Percentiles rank a stretch among this genome's conserved stretches.
These are phyloP conservation scores for Ophiostoma quercus DNA, from an alignment of 2,329 filamentous ascomycete species.

Conservation along the genomic window DNA sequence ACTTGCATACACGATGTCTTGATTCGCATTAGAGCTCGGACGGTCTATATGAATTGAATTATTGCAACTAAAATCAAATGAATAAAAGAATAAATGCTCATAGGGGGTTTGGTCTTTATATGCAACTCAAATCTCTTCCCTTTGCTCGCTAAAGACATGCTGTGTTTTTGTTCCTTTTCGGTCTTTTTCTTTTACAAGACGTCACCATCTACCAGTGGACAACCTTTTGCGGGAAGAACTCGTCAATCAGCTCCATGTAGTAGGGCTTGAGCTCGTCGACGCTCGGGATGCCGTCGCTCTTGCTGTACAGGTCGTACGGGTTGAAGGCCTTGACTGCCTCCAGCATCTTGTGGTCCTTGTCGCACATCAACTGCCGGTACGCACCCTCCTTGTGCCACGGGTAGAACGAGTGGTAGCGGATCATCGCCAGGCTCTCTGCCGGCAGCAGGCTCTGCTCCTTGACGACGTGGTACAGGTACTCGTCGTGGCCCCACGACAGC, in stretches of 20 bases:
- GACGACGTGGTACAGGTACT: slow-evolving; percentile 81
- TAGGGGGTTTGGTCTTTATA: slow-evolving; percentile 8
- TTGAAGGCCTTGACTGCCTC: slow-evolving; percentile 81
- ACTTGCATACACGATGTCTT: too few relatives aligned
- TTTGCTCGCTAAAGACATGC: not conserved
- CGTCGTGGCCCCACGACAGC: slow-evolving; percentile 85
- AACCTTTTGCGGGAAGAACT: slow-evolving; percentile 64
- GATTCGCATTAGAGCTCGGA: too few relatives aligned
- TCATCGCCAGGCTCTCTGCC: slow-evolving; percentile 81
- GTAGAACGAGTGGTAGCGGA: slow-evolving; percentile 89
- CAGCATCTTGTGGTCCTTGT: slow-evolving; percentile 74
- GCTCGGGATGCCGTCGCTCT: slow-evolving; percentile 75
- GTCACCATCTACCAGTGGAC: slow-evolving; percentile 55
- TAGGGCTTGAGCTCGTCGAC: slow-evolving; percentile 75
- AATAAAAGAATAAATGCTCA: not conserved
- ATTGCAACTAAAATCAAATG: not conserved
- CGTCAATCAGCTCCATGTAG: slow-evolving; percentile 68
- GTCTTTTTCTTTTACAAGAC: not conserved
- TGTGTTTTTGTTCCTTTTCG: not conserved
- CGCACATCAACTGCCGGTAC: slow-evolving; percentile 77
- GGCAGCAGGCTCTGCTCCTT: slow-evolving; percentile 77
- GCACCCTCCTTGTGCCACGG: slow-evolving; percentile 81
- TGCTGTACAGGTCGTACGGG: slow-evolving; percentile 87
- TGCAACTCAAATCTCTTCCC: not conserved
- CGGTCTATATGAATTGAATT: too few relatives aligned